phyloP scores from a whole-genome alignment of 1,139 yeast species.

The Diutina ranongensis region DNA sequence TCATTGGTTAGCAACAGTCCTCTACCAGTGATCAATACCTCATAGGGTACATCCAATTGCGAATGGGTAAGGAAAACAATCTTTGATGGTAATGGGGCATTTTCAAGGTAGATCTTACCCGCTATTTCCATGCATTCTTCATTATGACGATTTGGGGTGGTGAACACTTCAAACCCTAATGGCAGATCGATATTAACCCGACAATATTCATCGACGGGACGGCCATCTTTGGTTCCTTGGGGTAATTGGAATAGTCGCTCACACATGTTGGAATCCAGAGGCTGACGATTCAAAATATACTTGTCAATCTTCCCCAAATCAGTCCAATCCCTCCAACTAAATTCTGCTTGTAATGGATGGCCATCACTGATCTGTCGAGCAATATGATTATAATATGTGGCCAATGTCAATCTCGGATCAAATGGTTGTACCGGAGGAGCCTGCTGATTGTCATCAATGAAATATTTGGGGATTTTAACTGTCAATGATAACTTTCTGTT shows the following conservation, averaged over 20 bases:
- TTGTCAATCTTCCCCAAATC: neutral
- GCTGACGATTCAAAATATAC: neutral
- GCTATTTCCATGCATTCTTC: neutral
- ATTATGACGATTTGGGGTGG: neutral
- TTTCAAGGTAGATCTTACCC: neutral
- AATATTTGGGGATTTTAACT: conserved; percentile 15
- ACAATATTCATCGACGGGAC: neutral
- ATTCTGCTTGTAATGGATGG: neutral
- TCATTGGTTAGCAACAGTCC: neutral
- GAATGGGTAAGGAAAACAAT: conserved; percentile 13
- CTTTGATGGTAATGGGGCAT: conserved; percentile 11
- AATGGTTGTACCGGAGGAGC: conserved; percentile 20
- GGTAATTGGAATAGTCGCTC: neutral
- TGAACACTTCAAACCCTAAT: neutral
- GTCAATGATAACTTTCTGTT: conserved; percentile 12
- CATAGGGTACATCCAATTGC: neutral
- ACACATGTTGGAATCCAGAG: conserved; percentile 2
- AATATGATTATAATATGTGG: conserved; percentile 25
- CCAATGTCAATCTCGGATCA: conserved; percentile 39
- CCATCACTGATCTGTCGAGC: neutral
- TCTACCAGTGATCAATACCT: neutral
- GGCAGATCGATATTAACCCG: neutral
- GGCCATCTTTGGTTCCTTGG: neutral
- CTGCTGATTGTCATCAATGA: conserved; percentile 5
- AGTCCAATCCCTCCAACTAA: conserved; percentile 2